Base-by-base conservation (phyloP, 257 asterid genomes). In the Solanum pimpinellifolium region DNA sequence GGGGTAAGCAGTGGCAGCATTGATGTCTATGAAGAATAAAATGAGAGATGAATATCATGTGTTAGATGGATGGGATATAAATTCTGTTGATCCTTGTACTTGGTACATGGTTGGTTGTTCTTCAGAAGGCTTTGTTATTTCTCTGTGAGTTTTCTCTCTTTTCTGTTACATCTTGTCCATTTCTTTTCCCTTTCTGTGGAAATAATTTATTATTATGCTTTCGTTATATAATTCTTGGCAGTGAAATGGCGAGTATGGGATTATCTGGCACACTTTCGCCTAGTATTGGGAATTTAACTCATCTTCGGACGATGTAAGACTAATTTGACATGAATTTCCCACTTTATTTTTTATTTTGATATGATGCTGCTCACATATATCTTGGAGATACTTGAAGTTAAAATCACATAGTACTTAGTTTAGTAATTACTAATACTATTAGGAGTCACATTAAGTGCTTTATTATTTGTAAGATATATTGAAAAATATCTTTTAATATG, bases 91-190 rank as follows among this genome's bases (percentile, higher is more conserved):
- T 88, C 99, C 99, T 90, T 96, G 99, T 90, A 96, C 99, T 86
- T 96, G 99, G 99, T 93, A 94, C 92, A 95, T 96, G 98, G 96
- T 96, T 89, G 98, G 88, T 84, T 96, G 99, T 89, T 94, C 98
- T 35, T 25, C 86, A 44, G 98, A 95, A 85, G 96, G 99, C 86
- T 93, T 91, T 92, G 99, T 96, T 86, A 90, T 91, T 90, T 96
- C 98, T 69, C 90, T 96, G 99, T 96, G 84, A 92, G 98, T 91
- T 15, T 33, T 9, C 29, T 31, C 20, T n/a, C 20, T 12, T 76
- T 74, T 80, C 60, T 62, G 16, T 74, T 33, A 20, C 68, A 9
- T 47, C 12, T 16, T 10, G 66, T 52, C 33, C 60, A 23, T 27
- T 70, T 35, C 44, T 70, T 70, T 70, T 18, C 44, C 78, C 44